Conservation (phyloP, 371 early-diverging fungal species). For the Actinomortierella ambigua region DNA sequence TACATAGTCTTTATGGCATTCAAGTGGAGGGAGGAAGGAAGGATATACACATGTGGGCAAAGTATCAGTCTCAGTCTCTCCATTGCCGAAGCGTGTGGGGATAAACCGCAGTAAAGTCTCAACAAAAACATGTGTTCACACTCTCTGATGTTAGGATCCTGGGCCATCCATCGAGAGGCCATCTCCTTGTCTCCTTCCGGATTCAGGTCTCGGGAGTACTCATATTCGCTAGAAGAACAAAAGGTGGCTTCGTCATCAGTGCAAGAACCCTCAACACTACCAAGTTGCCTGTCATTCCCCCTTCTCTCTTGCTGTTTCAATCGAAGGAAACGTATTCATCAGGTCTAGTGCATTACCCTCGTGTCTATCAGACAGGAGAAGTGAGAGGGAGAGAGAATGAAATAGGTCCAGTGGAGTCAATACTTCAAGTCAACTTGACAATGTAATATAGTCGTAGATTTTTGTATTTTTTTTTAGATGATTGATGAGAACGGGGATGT, state of each 20-base stretch:
- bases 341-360: conserved; percentile 1
- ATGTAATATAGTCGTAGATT: no score
- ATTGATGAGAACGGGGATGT: no score
- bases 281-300: no score
- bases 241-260: no score
- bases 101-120: not conserved
- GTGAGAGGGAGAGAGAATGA: not conserved
- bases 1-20: no score
- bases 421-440: no score
- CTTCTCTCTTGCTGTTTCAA: not conserved
- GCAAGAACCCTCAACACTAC: no score
- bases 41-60: no score
- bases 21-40: no score
- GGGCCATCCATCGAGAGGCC: not conserved
- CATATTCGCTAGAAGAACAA: conserved; percentile 23
- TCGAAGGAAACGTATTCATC: conserved; percentile 19
- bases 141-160: not conserved
- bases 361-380: not conserved
- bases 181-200: conserved; percentile 24
- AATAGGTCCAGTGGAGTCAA: no score
- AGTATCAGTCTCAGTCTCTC: conserved; percentile 6
- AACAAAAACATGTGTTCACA: not conserved
- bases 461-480: no score
- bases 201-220: conserved; percentile 32
- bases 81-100: not conserved